Evolutionary conservation across 1,284 basidiomycete genomes (phyloP), one percentile per base, ranked within the genome.

Genomic region (Heterobasidion irregulare): DNA sequence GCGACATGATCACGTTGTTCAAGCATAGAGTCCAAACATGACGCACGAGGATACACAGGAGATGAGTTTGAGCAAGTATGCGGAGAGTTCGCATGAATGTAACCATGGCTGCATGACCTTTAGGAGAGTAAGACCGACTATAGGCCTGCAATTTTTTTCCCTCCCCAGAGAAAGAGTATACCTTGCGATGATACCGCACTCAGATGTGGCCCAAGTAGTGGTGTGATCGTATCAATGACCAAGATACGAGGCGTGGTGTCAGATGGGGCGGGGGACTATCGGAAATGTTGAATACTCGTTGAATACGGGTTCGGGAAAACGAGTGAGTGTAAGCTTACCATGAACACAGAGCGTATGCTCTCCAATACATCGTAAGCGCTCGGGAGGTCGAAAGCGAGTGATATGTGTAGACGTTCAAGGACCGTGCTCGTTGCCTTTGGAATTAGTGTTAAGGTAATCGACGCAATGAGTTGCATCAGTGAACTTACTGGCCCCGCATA

Each of bases 51-150:
- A 86, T 69, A 1, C 78, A 69, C 41, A 80, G 61, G 4, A 66
- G 68, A 58, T 74, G 71, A 0, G 64, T 67, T 43, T 74, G 75
- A 2, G 84, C 75, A 43, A 85, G 66, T 2, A 64, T 63, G 38
- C 80, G 79, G 18, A 90, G 72, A 57, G 82, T 76, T 1, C 75
- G 77, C 83, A 89, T 88, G 58, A 89, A 80, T 1, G 75, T 76
- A 0, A 76, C 76, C 84, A 91, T 87, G n/a, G 79, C 70, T 0
- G 87, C 83, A 64, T 90, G 88, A 2, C 88, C 75, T 52, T 38
- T 32, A 51, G 33, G 33, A 36, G 45, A 7, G 41, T 9, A 3
- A 18, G n/a, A 45, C 41, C 45, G 18, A 41, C n/a, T 41, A 43
- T 47, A 7, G 10, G 35, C 26, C 26, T 5, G 26, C 26, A 26